Evolutionary conservation across 441 rosid genomes (phyloP).

Genomic region (Adansonia madagascariensis): DNA sequence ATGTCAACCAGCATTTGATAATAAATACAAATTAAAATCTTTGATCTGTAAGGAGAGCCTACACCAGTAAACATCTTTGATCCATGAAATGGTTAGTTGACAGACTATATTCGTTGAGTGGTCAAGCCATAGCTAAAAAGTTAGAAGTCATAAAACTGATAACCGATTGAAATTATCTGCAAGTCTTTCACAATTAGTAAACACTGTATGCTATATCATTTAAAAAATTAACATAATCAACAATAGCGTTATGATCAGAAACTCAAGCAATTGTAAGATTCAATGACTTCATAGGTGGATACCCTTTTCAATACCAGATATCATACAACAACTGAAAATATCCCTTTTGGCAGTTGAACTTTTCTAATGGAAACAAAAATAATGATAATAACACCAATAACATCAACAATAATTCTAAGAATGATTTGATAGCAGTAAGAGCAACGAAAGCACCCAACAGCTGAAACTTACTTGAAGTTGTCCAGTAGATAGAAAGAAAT

Average conservation of each 20-base stretch:
- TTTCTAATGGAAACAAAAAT: slow-evolving; percentile 8
- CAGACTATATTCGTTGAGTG: slow-evolving; percentile 1
- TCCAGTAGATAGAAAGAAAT: slow-evolving; percentile 91
- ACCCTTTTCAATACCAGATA: slow-evolving; percentile 12
- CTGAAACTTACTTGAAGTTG: slow-evolving; percentile 82
- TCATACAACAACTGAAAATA: neutral
- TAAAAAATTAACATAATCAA: slow-evolving; percentile 8
- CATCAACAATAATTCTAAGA: slow-evolving; percentile 19
- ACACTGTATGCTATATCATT: slow-evolving; percentile 1
- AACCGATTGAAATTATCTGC: neutral
- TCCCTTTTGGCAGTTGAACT: slow-evolving; percentile 7
- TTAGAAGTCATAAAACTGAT: slow-evolving; percentile 10
- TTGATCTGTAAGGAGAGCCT: slow-evolving; percentile 17
- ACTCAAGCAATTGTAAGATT: neutral
- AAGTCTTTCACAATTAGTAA: slow-evolving; percentile 9
- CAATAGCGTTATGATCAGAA: neutral
- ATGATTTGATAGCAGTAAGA: neutral
- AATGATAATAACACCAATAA: neutral
- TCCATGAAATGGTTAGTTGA: slow-evolving; percentile 11
- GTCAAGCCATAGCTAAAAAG: neutral
- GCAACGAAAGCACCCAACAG: slow-evolving; percentile 22
- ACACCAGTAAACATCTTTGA: neutral
- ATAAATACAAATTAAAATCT: neutral
- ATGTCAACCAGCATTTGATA: neutral
- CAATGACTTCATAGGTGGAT: neutral